Evolutionary conservation across 176 grass and related monocot species (phyloP).

Genomic region (Rhynchospora tenuis): DNA sequence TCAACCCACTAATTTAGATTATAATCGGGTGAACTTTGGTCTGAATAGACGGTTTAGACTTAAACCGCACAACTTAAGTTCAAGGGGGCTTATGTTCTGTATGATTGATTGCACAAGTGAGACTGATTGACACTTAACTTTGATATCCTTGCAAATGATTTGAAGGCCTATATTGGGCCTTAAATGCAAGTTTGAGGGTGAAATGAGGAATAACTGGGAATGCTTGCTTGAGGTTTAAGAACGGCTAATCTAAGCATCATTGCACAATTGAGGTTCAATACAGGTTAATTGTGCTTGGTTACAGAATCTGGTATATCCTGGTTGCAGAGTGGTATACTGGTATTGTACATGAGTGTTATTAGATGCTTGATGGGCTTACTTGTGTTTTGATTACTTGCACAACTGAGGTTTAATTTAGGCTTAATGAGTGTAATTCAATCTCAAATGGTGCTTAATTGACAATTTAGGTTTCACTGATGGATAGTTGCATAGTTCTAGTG

Average conservation of each 20-base stretch:
- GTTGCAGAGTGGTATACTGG: neutral
- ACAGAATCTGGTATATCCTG: neutral
- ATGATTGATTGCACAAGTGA: neutral
- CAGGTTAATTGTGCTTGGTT: neutral
- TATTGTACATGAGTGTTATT: neutral
- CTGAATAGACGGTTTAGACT: neutral
- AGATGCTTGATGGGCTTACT: neutral
- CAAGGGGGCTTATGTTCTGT: neutral
- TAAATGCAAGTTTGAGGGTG: neutral
- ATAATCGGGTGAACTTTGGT: neutral
- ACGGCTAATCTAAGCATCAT: neutral
- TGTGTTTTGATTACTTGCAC: neutral
- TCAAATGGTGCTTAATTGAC: neutral
- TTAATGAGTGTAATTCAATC: neutral
- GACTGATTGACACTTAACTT: neutral
- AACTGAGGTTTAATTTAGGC: neutral
- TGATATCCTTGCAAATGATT: neutral
- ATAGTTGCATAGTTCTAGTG: neutral
- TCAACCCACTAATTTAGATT: neutral
- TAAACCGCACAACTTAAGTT: neutral
- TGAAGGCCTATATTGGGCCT: neutral
- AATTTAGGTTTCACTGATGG: too few species aligned
- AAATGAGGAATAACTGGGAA: neutral
- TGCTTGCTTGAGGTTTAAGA: neutral
- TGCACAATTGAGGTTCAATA: neutral